Evolutionary conservation across 768 basidiomycete genomes (phyloP), one percentile per base, ranked within the genome.

Genomic region (Auriscalpium microsporum): DNA sequence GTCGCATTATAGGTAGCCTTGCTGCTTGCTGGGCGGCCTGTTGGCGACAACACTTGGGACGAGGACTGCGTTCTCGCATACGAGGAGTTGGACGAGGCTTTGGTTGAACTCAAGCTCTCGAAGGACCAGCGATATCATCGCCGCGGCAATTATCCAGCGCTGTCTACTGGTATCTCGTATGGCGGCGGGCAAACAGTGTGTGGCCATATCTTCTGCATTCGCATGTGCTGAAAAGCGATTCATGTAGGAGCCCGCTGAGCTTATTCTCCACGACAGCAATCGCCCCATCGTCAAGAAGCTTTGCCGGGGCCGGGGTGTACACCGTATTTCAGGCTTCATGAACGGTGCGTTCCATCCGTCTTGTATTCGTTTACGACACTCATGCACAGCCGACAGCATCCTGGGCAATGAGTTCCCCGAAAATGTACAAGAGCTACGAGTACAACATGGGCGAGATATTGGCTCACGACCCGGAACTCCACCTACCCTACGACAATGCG

Each of bases 311-410:
- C 14, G 14, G 3, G 40, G 17, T 7, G 40, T 42, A 1, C 40
- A 17, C 40, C 13, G 40, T 4, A 42, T 42, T 1, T 4, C 40
- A 14, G 40, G 40, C 6, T 42, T 42, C 40, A 17, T 17, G 17
- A 42, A 42, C 8, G 40, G 40, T 42, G 3, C 14, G 40, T 8
- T 5, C 17, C 8, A 14, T 17, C 2, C 8, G 8, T 17, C 4
- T 1, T 4, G 4, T 0, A 2, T 28, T 5, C 6, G 3, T 14
- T 13, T 7, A 7, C 14, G 8, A 4, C 3, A 4, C 17, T 17
- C 3, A 13, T 5, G 17, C 0, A 4, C 6, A 17, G 2, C 17
- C 8, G 13, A 4, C 4, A 42, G 40, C 14, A 1, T 4, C 17
- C 40, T 42, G 13, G 14, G 40, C 40, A 17, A 17, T 17, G 14